Conservation (phyloP, 1,139 yeast genomes). For the Taiozyma sp. region DNA sequence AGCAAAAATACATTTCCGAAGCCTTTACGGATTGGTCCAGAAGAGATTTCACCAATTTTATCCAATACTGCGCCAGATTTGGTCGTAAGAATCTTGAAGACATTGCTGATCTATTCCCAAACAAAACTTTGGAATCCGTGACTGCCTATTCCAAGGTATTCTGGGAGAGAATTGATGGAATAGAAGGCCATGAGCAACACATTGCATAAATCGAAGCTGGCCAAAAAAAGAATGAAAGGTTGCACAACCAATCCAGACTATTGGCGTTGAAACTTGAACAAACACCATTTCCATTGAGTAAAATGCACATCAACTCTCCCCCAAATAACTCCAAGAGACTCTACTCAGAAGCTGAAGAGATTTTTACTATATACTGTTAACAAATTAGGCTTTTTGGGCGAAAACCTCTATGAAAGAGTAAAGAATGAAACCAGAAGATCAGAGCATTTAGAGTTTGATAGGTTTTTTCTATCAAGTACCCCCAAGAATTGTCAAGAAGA, state of each 20-base stretch:
- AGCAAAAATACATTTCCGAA: conserved; percentile 53
- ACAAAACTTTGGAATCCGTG: conserved; percentile 68
- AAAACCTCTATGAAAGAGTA: conserved; percentile 67
- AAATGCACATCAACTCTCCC: conserved; percentile 75
- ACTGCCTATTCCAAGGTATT: conserved; percentile 63
- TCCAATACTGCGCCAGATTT: conserved; percentile 74
- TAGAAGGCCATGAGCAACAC: conserved; percentile 86
- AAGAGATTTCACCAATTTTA: conserved; percentile 82
- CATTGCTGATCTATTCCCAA: conserved; percentile 64
- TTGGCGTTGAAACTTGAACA: conserved; percentile 60
- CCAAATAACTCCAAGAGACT: conserved; percentile 89
- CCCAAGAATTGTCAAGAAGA: conserved; percentile 83
- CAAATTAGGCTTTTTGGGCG: conserved; percentile 71
- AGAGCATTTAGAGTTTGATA: conserved; percentile 80
- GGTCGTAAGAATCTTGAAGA: conserved; percentile 63
- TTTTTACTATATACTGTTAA: conserved; percentile 70
- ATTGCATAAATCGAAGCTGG: conserved; percentile 84
- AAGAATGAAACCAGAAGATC: conserved; percentile 71
- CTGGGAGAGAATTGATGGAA: conserved; percentile 67
- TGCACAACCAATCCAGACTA: conserved; percentile 61
- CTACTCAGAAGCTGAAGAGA: conserved; percentile 82
- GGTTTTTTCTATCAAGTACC: conserved; percentile 84
- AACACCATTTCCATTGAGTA: conserved; percentile 68
- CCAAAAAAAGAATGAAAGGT: conserved; percentile 69
- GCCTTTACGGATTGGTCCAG: conserved; percentile 83